These are phyloP conservation scores for Hondaea fermentalgiana DNA, from an alignment of 108 stramenopile genomes.

Conservation along the genomic window DNA sequence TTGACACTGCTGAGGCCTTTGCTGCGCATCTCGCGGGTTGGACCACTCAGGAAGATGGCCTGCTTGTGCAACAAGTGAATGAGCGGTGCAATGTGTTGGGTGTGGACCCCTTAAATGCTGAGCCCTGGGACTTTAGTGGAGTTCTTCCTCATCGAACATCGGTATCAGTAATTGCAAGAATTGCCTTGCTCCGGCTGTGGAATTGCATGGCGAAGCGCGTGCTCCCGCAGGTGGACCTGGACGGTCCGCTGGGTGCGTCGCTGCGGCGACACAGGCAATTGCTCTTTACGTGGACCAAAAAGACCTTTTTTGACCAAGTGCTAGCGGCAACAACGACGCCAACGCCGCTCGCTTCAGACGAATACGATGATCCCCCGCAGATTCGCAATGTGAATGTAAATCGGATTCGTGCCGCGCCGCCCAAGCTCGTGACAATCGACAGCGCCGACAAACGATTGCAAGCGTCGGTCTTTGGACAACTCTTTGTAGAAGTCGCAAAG, in stretches of 20 bases:
- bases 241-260: not conserved
- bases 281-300: constrained; percentile 66
- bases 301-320: constrained; percentile 56
- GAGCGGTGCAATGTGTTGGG: constrained; percentile 13
- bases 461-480: constrained; percentile 71
- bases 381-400: constrained; percentile 79
- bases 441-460: not conserved
- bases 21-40: not conserved
- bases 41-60: constrained; percentile 25
- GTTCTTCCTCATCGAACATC: not conserved
- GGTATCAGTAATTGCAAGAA: not conserved
- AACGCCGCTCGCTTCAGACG: constrained; percentile 84
- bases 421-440: constrained; percentile 33
- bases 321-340: constrained; percentile 76
- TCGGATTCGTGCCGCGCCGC: constrained; percentile 66
- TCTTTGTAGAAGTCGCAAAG: constrained; percentile 70
- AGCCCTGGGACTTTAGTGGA: not conserved
- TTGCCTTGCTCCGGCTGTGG: not conserved
- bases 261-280: constrained; percentile 32
- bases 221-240: not conserved
- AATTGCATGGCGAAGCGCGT: not conserved
- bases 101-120: not conserved
- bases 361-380: constrained; percentile 88
- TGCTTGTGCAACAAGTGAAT: constrained; percentile 25
- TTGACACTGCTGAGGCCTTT: constrained; percentile 30